Base-by-base conservation (phyloP, 257 asterid species). In the Cinchona pubescens region DNA sequence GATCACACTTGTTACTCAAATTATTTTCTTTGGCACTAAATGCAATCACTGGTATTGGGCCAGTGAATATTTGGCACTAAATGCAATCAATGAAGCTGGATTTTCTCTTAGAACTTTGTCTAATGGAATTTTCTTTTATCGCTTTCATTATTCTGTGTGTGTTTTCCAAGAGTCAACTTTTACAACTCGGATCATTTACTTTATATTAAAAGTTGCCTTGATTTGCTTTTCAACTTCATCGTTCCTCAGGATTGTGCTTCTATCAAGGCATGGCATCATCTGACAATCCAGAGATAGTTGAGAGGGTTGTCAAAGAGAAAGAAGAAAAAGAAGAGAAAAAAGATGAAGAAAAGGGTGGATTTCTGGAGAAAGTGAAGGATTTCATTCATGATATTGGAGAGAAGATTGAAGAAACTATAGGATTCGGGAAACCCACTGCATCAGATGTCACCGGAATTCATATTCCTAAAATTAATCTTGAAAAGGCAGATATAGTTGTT, bases 351-450 rank as follows among this genome's bases (percentile, higher is more conserved):
- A 79, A 83, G 76, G 91, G 92, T 58, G 97, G 98, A 35, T 92
- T 94, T 67, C 66, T 94, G 16, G 92, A 79, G 34, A 94, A 86
- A 87, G 92, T 94, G 49, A 94, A 94, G 88, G 96, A 81, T 78
- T 90, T 90, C 87, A 89, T 94, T 75, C 92, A 89, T 0, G 96
- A 95, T 80, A 85, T 95, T 9, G 96, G 98, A 35, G 97, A 95
- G 83, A 95, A 95, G 84, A 91, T 95, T 25, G 99, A 95, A 84
- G 98, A 85, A 79, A 88, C 96, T 2, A 78, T 95, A 46, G 96
- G 99, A 37, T 87, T 90, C 38, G 96, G 99, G 21, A 95, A 95
- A 78, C 99, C 99, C 62, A 91, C 96, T 3, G 98, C 98, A n/a
- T n/a, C n/a, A 3, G 98, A 92, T 82, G 98, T 95, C 18, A 46